A percentile compares a stretch with the other conserved stretches of the same genome.
These are phyloP conservation scores for Colletotrichum siamense DNA, from an alignment of 2,329 filamentous ascomycete species.

Conservation along the genomic window DNA sequence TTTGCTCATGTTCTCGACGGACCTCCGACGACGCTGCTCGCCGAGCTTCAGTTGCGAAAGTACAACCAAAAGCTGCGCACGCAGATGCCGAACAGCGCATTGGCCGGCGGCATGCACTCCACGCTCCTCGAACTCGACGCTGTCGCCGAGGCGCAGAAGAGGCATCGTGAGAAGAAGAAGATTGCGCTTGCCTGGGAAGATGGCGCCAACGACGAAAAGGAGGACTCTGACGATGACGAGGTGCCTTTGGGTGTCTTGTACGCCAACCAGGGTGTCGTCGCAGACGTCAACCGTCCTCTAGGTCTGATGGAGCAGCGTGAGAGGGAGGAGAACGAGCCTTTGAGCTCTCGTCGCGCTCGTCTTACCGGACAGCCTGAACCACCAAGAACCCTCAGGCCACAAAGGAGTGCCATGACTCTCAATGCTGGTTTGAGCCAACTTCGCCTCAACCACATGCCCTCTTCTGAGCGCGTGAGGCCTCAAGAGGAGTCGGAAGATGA, in stretches of 20 bases:
- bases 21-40: constrained; percentile 86
- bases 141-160: constrained; percentile 83
- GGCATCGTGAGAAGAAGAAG: constrained; percentile 74
- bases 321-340: constrained; percentile 89
- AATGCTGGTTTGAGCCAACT: constrained; percentile 32
- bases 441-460: constrained; percentile 29
- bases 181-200: constrained; percentile 94
- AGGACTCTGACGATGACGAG: constrained; percentile 75
- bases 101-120: constrained; percentile 83
- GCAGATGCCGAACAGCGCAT: constrained; percentile 65
- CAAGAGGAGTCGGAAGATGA: constrained; percentile 36
- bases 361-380: constrained; percentile 65
- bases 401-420: constrained; percentile 50
- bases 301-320: constrained; percentile 83
- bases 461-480: constrained; percentile 23
- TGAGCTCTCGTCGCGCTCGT: constrained; percentile 78
- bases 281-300: constrained; percentile 67
- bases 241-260: constrained; percentile 86
- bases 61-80: constrained; percentile 84
- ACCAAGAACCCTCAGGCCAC: constrained; percentile 37
- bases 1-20: constrained; percentile 55
- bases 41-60: constrained; percentile 90
- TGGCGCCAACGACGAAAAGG: constrained; percentile 47
- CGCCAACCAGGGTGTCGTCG: constrained; percentile 63
- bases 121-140: constrained; percentile 91